Percentiles rank a stretch among this genome's conserved stretches.
Conservation (phyloP, 2,329 filamentous ascomycete genomes). For the Aspergillus transmontanensis region DNA sequence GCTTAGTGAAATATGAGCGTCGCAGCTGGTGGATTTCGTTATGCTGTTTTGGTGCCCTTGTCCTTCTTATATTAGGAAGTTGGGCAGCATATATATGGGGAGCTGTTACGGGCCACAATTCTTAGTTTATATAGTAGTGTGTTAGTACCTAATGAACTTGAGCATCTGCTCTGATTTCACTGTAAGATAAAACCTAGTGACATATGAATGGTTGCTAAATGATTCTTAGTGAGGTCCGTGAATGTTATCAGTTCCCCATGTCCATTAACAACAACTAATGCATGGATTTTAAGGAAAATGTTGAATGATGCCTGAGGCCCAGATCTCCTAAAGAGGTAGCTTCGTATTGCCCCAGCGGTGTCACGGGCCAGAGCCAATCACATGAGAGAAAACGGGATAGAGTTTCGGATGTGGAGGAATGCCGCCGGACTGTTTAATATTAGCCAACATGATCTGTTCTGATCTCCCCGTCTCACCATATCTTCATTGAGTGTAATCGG, state of each 20-base stretch:
- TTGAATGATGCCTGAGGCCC: not conserved
- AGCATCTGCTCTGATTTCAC: too few species aligned
- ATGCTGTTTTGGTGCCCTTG: constrained; percentile 47
- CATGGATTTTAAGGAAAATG: too few species aligned
- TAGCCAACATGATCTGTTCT: too few species aligned
- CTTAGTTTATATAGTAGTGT: constrained; percentile 8
- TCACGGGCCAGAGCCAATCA: not conserved
- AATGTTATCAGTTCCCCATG: too few species aligned
- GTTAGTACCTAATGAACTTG: too few species aligned
- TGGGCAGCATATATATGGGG: constrained; percentile 63
- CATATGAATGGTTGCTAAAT: too few species aligned
- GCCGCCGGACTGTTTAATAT: not conserved
- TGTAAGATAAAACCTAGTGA: too few species aligned
- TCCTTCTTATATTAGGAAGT: constrained; percentile 53
- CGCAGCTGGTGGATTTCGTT: constrained; percentile 49
- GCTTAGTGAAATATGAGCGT: constrained; percentile 38
- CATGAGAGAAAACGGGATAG: not conserved
- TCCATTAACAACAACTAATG: too few species aligned
- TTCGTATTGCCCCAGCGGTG: not conserved
- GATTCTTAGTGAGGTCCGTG: too few species aligned
- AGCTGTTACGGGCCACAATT: constrained; percentile 56
- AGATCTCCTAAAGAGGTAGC: not conserved
- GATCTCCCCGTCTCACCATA: too few species aligned
- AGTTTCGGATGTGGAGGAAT: not conserved
- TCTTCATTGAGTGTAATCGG: too few species aligned